These are phyloP conservation scores for Scenedesmus sp. DNA, from an alignment of 163 green algal species.

Conservation along the genomic window DNA sequence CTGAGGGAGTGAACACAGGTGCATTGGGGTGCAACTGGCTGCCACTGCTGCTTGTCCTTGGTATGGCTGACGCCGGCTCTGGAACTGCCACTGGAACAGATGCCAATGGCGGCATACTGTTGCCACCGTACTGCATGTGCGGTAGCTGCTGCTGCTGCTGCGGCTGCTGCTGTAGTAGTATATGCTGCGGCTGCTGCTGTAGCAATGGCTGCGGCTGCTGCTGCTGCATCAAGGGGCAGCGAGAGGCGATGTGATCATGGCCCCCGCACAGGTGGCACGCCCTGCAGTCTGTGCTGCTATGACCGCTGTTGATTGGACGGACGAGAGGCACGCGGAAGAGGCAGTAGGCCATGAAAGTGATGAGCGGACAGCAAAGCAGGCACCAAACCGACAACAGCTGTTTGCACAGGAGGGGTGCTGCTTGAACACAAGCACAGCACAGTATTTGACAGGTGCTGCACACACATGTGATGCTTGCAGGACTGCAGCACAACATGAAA, in stretches of 20 bases:
- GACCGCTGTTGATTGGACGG: background rate
- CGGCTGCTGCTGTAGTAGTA: background rate
- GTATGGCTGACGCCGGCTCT: background rate
- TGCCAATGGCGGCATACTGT: background rate
- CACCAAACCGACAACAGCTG: too few relatives aligned
- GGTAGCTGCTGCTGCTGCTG: background rate
- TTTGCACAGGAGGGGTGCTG: too few relatives aligned
- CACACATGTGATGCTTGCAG: too few relatives aligned
- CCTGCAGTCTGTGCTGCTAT: background rate
- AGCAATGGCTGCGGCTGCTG: background rate
- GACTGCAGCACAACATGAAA: too few relatives aligned
- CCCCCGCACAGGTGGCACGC: conserved; percentile 2
- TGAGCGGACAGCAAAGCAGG: background rate
- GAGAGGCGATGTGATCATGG: background rate
- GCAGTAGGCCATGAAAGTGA: background rate
- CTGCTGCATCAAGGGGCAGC: background rate
- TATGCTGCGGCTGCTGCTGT: background rate
- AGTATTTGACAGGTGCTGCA: too few relatives aligned
- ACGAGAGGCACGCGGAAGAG: background rate
- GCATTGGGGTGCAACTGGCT: background rate
- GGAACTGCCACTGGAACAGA: background rate
- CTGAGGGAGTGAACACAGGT: background rate
- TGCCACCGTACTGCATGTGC: background rate
- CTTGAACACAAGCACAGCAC: too few relatives aligned
- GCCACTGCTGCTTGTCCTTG: background rate